These are phyloP conservation scores for Pseudogymnoascus sp. DNA, from an alignment of 2,329 filamentous ascomycete species.

Conservation along the genomic window DNA sequence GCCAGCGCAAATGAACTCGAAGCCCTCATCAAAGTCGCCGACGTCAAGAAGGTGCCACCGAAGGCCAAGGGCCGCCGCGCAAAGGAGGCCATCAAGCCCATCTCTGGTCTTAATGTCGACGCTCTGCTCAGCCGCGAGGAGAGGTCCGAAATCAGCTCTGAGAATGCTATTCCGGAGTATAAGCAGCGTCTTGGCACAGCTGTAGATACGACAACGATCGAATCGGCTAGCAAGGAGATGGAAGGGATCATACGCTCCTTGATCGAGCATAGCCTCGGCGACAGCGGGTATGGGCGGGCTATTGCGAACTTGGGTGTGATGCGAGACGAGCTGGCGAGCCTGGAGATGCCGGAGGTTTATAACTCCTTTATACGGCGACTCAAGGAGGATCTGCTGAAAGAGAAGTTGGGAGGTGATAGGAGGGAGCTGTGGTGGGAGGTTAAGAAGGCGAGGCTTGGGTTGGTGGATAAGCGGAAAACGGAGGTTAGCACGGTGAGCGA, in stretches of 20 bases:
- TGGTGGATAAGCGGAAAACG: constrained; percentile 58
- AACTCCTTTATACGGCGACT: constrained; percentile 65
- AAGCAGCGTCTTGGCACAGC: constrained; percentile 64
- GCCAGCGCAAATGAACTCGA: constrained; percentile 50
- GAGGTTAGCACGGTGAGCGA: constrained; percentile 58
- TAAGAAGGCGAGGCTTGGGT: constrained; percentile 56
- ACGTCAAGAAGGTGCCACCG: constrained; percentile 82
- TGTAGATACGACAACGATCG: constrained; percentile 52
- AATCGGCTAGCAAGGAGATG: constrained; percentile 67
- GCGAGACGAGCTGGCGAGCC: constrained; percentile 64
- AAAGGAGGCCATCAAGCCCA: constrained; percentile 63
- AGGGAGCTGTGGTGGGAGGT: constrained; percentile 77
- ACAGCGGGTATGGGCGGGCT: constrained; percentile 64
- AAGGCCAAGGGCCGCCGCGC: constrained; percentile 67
- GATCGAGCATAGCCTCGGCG: constrained; percentile 66
- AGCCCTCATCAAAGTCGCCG: constrained; percentile 57
- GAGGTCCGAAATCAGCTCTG: constrained; percentile 45
- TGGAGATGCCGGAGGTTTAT: constrained; percentile 69
- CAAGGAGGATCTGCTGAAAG: constrained; percentile 63
- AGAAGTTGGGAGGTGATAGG: constrained; percentile 66
- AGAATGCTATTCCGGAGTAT: constrained; percentile 85
- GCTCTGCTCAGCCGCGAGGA: constrained; percentile 61
- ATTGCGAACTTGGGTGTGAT: constrained; percentile 70
- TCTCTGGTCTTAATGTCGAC: constrained; percentile 84
- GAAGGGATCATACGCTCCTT: constrained; percentile 59